Conservation (phyloP, 1,284 basidiomycete genomes). For the Papiliotrema flavescens region DNA sequence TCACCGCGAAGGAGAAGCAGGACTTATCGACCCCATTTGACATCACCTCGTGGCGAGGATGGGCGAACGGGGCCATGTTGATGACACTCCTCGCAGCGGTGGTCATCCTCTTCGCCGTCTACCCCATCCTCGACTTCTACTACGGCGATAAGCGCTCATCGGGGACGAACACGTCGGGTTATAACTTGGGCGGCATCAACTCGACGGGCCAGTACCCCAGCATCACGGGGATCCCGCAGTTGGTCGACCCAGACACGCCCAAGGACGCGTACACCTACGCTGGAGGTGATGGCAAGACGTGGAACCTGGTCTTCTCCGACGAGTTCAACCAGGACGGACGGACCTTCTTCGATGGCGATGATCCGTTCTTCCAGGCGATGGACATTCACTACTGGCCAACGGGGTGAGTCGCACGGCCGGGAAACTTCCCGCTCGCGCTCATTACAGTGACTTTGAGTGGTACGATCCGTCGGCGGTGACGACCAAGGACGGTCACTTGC, state of each 20-base stretch:
- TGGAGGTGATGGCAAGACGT: conserved; percentile 63
- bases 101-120: conserved; percentile 67
- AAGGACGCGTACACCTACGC: conserved; percentile 56
- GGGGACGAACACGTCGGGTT: conserved; percentile 44
- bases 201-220: conserved; percentile 61
- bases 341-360: conserved; percentile 53
- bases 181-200: conserved; percentile 73
- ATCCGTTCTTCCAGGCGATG: conserved; percentile 53
- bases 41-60: conserved; percentile 40
- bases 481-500: conserved; percentile 74
- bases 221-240: conserved; percentile 57
- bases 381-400: conserved; percentile 56
- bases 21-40: conserved; percentile 49
- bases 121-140: conserved; percentile 66
- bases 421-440: not conserved
- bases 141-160: conserved; percentile 38
- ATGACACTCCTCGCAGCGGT: conserved; percentile 50
- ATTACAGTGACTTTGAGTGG: conserved; percentile 48
- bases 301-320: conserved; percentile 75
- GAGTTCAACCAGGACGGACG: conserved; percentile 73
- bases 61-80: conserved; percentile 56
- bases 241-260: conserved; percentile 69
- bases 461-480: conserved; percentile 75
- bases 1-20: conserved; percentile 35
- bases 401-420: conserved; percentile 22